Evolutionary conservation across 2,329 filamentous ascomycete genomes (phyloP), one percentile per base, ranked within the genome.

Genomic region (Xylariaceae sp.): DNA sequence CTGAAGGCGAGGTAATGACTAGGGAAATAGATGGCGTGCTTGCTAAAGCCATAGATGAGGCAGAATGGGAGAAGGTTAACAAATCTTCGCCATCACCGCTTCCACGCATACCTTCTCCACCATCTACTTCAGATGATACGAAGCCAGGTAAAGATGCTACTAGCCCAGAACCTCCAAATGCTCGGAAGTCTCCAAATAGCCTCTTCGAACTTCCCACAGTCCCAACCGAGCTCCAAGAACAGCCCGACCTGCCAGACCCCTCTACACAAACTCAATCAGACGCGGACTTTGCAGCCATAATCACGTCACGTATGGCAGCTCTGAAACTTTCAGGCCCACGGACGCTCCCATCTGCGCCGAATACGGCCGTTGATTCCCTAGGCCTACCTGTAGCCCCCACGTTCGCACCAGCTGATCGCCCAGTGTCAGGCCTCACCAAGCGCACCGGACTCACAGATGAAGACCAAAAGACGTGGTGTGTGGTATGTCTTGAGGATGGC

Each of bases 401-500:
- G 0, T 79, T 77, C 56, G 68, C 66, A n/a, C 81, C 80, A 0
- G 71, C 71, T 5, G 75, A 77, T 30, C 70, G 70, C 6, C 70
- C 71, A 2, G 62, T 70, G 13, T 72, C 70, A n/a, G 70, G 73
- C 4, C 67, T 79, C 4, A 67, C 67, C 13, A 72, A 70, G 46
- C 70, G 67, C 35, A 72, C 68, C 2, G 75, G 73, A 41, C 84
- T 80, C 66, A 83, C 85, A 0, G 87, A 92, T 62, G 86, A 87
- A 27, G 89, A 93, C 63, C 79, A 87, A 57, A 84, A 87, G 35
- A 83, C 80, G 1, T 95, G 90, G 89, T 95, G 91, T 69, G 82
- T 86, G 26, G 91, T 94, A 8, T 96, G 91, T 67, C 84, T 88
- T 40, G 89, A 91, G 53, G 88, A 94, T 65, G 90, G 87, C 0